Conservation (phyloP, 257 asterid species). For the Jaltomata sinuosa region DNA sequence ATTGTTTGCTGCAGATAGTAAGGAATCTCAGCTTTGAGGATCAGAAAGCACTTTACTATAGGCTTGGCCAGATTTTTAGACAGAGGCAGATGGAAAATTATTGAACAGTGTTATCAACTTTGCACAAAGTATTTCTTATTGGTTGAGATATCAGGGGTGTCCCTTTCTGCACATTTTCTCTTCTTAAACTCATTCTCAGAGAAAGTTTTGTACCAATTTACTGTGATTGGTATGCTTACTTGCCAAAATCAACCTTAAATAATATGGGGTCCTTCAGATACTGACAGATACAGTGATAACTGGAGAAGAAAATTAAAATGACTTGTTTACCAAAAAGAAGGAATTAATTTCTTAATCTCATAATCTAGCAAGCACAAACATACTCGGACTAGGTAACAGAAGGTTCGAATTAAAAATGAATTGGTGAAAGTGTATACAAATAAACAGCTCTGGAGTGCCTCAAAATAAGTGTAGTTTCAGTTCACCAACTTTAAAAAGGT, state of each 20-base stretch:
- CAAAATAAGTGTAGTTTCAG: not conserved
- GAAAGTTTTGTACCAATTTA: not conserved
- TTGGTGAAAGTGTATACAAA: not conserved
- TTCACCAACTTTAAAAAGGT: not conserved
- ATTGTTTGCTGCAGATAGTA: constrained; percentile 33
- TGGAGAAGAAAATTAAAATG: not conserved
- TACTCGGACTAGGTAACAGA: not conserved
- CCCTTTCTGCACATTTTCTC: not conserved
- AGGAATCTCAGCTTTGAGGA: constrained; percentile 73
- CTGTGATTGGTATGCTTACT: not conserved
- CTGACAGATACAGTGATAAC: not conserved
- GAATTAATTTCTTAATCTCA: not conserved
- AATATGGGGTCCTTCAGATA: not conserved
- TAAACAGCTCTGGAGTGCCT: not conserved
- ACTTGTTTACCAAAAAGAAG: not conserved
- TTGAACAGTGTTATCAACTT: not conserved
- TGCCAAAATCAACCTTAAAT: not conserved
- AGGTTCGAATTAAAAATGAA: not conserved
- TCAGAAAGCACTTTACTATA: constrained; percentile 35
- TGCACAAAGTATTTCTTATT: not conserved
- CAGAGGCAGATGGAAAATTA: constrained; percentile 50
- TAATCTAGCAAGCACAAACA: not conserved
- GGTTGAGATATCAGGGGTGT: not conserved
- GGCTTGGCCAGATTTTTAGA: constrained; percentile 55
- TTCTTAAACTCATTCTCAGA: not conserved